Evolutionary conservation across 345 rosid genomes (phyloP), one percentile per base, ranked within the genome.

Genomic region (Eucalyptus marginata): DNA sequence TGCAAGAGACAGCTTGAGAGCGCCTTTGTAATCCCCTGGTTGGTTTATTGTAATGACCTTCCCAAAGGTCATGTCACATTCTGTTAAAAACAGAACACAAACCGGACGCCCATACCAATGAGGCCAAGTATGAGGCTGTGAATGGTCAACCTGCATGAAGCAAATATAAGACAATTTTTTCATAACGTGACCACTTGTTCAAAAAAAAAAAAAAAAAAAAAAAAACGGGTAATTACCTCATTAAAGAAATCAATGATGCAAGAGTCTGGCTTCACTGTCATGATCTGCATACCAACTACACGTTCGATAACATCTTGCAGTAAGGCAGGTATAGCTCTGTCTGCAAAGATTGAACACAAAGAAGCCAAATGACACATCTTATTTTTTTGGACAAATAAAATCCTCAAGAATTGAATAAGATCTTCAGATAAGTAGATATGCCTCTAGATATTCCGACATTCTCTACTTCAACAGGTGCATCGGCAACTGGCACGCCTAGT

Each of bases 51-150:
- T 90, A 33, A 98, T 94, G 88, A 88, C 91, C 91, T 95, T 94
- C 81, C 99, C 99, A 88, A 98, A 97, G 81, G 97, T 94, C 88
- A 96, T 87, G 81, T 96, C 97, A 71, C 99, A 95, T 89, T 96
- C 99, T 13, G 97, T 96, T 94, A 98, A 92, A 90, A 93, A 94
- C 90, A 98, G 93, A 89, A 94, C 47, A 49, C 93, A 89, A 56
- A 98, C 92, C 2, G 99, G 99, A 91, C 95, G 94, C 89, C 96
- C 99, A 90, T 93, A 97, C 97, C 97, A 97, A 44, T 94, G 88
- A 51, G 95, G 97, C 90, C 92, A 98, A 89, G 92, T 89, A 86
- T 93, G 92, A 86, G 99, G 99, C 92, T 92, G 97, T 29, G 97
- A 97, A 93, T 97, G 96, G 93, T 98, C 99, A 85, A 97, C 99